These are phyloP conservation scores for Kwoniella mangroviensis DNA, from an alignment of 768 basidiomycete species.

Conservation along the genomic window DNA sequence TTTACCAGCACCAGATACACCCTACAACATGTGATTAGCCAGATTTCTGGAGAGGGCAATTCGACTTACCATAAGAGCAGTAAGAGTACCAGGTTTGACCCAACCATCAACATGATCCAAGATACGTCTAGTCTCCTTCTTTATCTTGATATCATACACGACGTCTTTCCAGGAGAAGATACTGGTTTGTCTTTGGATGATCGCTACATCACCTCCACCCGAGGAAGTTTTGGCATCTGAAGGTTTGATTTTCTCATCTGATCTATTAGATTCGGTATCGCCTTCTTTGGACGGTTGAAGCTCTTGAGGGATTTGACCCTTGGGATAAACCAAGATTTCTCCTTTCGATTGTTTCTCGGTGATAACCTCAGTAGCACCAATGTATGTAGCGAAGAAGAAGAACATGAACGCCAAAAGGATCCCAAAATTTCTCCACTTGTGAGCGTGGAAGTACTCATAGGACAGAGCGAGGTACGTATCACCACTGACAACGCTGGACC, in stretches of 20 bases:
- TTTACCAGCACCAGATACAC: constrained; percentile 63
- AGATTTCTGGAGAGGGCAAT: constrained; percentile 66
- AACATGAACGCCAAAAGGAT: constrained; percentile 52
- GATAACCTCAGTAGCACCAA: constrained; percentile 54
- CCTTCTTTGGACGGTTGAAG: constrained; percentile 25
- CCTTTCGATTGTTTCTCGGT: constrained; percentile 57
- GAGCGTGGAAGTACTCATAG: constrained; percentile 19
- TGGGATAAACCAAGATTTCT: constrained; percentile 58
- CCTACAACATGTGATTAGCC: constrained; percentile 57
- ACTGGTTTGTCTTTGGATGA: constrained; percentile 56
- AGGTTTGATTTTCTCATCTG: constrained; percentile 22
- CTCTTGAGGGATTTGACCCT: constrained; percentile 48
- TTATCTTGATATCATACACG: constrained; percentile 58
- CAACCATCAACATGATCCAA: constrained; percentile 56
- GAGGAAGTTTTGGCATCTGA: constrained; percentile 5
- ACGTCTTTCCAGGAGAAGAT: constrained; percentile 58
- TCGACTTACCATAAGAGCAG: constrained; percentile 58
- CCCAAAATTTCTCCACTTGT: constrained; percentile 49
- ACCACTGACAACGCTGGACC: constrained; percentile 51
- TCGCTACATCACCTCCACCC: constrained; percentile 25
- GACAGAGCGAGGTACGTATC: constrained; percentile 23
- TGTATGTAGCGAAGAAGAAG: constrained; percentile 50
- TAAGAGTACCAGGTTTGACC: constrained; percentile 53
- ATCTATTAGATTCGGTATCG: constrained; percentile 43
- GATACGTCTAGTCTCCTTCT: constrained; percentile 60